Evolutionary conservation across 495 filamentous ascomycete species (phyloP).

Genomic region (Podospora sp.): DNA sequence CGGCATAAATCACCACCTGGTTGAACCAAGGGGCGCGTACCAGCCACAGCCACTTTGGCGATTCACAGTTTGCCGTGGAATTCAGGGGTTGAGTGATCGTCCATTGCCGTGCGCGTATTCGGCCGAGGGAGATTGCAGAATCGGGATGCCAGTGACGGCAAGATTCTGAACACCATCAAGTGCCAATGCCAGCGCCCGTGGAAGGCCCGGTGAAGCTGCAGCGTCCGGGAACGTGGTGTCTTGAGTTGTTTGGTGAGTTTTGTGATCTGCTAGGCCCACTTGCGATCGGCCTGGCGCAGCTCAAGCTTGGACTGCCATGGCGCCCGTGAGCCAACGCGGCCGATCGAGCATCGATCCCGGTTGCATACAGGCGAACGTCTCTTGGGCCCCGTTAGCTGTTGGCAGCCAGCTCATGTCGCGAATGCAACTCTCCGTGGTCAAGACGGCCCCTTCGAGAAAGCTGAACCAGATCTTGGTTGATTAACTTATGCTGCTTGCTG

Average conservation of each 20-base stretch:
- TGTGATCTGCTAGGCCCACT: background rate
- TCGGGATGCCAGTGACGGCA: background rate
- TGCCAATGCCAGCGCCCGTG: conserved; percentile 3
- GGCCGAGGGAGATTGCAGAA: conserved; percentile 28
- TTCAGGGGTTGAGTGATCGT: conserved; percentile 4
- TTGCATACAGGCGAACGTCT: background rate
- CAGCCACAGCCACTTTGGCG: background rate
- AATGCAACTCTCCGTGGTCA: background rate
- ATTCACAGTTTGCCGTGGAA: background rate
- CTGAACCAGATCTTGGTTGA: background rate
- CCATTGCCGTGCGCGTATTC: conserved; percentile 12
- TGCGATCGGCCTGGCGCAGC: background rate
- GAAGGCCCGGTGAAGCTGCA: background rate
- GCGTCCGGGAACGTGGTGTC: background rate
- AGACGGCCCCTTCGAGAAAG: background rate
- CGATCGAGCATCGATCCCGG: background rate
- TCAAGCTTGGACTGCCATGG: background rate
- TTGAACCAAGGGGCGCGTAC: background rate
- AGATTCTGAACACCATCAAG: no score
- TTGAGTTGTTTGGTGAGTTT: background rate
- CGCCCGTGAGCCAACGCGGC: background rate
- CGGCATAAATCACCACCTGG: background rate
- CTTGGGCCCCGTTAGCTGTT: background rate
- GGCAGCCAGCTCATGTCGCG: background rate
- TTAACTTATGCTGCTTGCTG: background rate